These are phyloP conservation scores for Eimeria praecox DNA, from an alignment of 169 alveolate genomes.

Conservation along the genomic window DNA sequence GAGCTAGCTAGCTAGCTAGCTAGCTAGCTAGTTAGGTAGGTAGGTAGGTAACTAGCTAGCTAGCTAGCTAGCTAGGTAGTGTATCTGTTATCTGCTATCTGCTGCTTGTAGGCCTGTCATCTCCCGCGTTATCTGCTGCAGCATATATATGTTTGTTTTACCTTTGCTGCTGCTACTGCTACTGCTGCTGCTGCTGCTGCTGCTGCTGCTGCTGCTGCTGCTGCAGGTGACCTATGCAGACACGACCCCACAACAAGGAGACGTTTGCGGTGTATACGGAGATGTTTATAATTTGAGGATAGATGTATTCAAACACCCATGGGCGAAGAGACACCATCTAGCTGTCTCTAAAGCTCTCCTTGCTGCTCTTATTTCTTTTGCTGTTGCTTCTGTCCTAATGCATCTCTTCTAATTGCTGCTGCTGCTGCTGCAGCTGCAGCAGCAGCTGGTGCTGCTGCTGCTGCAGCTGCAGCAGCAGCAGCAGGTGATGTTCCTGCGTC, in stretches of 20 bases:
- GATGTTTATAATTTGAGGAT: neutral
- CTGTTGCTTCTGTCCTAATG: slow-evolving; percentile 19
- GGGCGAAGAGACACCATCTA: neutral
- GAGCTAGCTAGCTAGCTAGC: too few species aligned
- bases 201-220: slow-evolving; percentile 48
- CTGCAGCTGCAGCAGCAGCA: neutral
- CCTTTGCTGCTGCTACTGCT: neutral
- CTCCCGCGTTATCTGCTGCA: neutral
- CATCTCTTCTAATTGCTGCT: neutral
- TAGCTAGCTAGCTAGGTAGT: too few species aligned
- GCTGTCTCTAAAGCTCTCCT: neutral
- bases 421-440: neutral
- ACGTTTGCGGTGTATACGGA: neutral
- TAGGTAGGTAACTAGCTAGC: too few species aligned
- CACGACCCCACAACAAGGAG: neutral
- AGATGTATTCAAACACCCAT: neutral
- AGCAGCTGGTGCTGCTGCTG: neutral
- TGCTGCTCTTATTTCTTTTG: slow-evolving; percentile 7
- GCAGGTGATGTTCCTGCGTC: slow-evolving; percentile 8
- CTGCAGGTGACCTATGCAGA: slow-evolving; percentile 60
- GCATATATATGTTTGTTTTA: too few species aligned
- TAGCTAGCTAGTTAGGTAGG: too few species aligned
- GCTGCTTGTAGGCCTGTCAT: too few species aligned
- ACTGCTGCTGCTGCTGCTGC: slow-evolving; percentile 12
- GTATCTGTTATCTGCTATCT: too few species aligned